Evolutionary conservation across 2,329 filamentous ascomycete species (phyloP), one percentile per base, ranked within the genome.

Genomic region (Colletotrichum sp.): DNA sequence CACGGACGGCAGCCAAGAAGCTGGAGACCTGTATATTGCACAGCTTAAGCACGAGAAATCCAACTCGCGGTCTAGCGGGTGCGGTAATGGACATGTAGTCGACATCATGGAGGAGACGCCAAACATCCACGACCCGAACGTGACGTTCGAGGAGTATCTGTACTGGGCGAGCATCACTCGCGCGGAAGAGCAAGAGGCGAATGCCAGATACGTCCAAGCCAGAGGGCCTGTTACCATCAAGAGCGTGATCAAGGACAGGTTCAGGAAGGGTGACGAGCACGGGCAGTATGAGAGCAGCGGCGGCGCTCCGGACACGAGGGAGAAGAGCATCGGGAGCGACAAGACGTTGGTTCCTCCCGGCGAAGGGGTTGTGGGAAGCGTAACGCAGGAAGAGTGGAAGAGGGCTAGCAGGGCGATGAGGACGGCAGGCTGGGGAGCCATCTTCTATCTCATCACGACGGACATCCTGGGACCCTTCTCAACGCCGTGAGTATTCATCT

Each of bases 361-460:
- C 4, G 34, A 57, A 10, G 57, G 48, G 30, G 70, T 60, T 9
- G 74, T 65, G 9, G 32, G 68, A 18, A 68, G 43, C 3, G 78
- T 81, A n/a, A 77, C 79, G 8, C 79, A 78, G 18, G 82, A 85
- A 6, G 88, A 90, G 75, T 89, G 88, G 88, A 82, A 81, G 26
- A 86, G 86, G 67, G 88, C 88, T 4, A 85, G 84, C 26, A 85
- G 88, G 24, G 85, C 86, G 6, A 77, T 87, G 68, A 82, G 88
- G 8, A 89, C 88, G 0, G 88, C 87, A 1, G 84, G 84, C 2
- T 84, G 85, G 82, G 86, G 87, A 9, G 85, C 86, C 36, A 82
- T 86, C 55, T 90, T 90, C 77, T 88, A 87, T 67, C 82, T 89
- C 65, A 88, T 89, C 78, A 88, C 87, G 10, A 88, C 87, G 2